A percentile compares a stretch with the other conserved stretches of the same genome.
These are phyloP conservation scores for Medicago ruthenica DNA, from an alignment of 306 rosid species.

Conservation along the genomic window DNA sequence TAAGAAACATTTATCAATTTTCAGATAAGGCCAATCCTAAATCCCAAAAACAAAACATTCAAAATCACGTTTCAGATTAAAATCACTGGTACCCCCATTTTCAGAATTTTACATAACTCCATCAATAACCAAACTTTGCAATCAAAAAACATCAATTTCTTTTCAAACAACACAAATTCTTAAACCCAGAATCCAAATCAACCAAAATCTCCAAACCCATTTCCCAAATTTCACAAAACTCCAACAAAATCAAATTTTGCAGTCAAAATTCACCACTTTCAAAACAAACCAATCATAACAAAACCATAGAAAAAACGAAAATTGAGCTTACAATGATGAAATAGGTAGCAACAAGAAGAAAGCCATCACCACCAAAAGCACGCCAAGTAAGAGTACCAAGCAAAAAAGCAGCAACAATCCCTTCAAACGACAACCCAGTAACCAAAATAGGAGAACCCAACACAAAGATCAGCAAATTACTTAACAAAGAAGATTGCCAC, in stretches of 20 bases:
- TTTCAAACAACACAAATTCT: background rate
- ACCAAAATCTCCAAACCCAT: slow-evolving; percentile 6
- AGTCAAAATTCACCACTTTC: background rate
- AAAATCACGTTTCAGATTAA: background rate
- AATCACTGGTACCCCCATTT: background rate
- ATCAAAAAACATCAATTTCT: background rate
- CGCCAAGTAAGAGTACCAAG: slow-evolving; percentile 99
- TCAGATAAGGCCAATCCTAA: background rate
- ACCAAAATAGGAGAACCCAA: slow-evolving; percentile 80
- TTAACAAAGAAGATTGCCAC: slow-evolving; percentile 75
- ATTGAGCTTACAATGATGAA: slow-evolving; percentile 60
- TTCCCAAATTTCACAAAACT: background rate
- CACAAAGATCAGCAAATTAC: slow-evolving; percentile 70
- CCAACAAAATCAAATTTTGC: background rate
- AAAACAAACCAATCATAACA: background rate
- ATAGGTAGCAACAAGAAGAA: slow-evolving; percentile 88
- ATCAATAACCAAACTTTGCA: slow-evolving; percentile 9
- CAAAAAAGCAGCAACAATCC: slow-evolving; percentile 86
- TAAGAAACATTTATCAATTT: background rate
- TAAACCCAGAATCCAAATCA: slow-evolving; percentile 23
- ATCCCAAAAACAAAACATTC: background rate
- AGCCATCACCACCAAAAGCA: slow-evolving; percentile 86
- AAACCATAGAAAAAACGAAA: background rate
- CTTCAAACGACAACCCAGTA: slow-evolving; percentile 77
- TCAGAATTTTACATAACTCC: background rate